These are phyloP conservation scores for Eucalyptus viminalis DNA, from an alignment of 345 rosid genomes.

Conservation along the genomic window DNA sequence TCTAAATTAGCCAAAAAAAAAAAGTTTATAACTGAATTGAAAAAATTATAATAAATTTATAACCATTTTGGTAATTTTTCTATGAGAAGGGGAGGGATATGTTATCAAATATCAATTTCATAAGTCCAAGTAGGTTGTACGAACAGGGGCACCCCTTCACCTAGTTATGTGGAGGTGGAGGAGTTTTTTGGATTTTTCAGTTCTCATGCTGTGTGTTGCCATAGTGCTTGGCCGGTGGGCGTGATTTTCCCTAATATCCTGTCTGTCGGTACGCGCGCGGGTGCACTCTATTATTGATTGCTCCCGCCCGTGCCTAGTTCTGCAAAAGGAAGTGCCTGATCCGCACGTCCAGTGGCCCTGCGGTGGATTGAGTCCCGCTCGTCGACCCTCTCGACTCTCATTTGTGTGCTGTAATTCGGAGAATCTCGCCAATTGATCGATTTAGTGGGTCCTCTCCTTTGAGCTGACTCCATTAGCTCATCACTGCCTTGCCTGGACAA, in stretches of 20 bases:
- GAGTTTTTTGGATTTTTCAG: neutral
- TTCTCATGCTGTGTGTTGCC: constrained; percentile 6
- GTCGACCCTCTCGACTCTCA: neutral
- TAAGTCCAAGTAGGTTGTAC: neutral
- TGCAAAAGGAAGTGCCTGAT: neutral
- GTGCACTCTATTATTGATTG: neutral
- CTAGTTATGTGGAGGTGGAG: neutral
- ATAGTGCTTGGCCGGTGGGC: neutral
- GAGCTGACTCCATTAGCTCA: neutral
- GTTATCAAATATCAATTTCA: neutral
- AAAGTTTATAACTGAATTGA: fast-evolving
- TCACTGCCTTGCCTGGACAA: neutral
- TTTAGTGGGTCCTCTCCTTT: neutral
- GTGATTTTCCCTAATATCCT: neutral
- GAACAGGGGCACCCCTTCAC: too few relatives aligned
- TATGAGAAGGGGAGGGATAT: too few relatives aligned
- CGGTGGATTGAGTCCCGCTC: neutral
- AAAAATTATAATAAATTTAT: too few relatives aligned
- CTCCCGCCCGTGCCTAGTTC: neutral
- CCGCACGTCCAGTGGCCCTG: neutral
- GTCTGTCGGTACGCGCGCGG: constrained; percentile 3
- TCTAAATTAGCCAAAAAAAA: too few relatives aligned
- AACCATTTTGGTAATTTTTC: too few relatives aligned
- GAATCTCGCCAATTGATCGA: neutral
- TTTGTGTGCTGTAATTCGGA: neutral